phyloP scores from a whole-genome alignment of 139 green algal species.

The Picochlorum costavermella region DNA sequence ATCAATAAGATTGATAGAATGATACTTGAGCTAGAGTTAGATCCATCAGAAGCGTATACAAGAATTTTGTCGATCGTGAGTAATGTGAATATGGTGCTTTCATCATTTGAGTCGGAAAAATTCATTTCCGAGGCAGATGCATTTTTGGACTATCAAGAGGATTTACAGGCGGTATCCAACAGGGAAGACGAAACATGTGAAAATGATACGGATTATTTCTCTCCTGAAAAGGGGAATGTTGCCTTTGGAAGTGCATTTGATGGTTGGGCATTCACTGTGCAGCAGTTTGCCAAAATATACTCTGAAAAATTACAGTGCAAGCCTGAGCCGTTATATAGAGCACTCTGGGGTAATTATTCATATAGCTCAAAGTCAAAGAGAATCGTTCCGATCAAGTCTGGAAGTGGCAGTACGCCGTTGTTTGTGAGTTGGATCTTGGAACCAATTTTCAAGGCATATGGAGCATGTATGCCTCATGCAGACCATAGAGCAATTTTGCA shows the following conservation, averaged over 20 bases:
- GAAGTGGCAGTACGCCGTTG: constrained; percentile 61
- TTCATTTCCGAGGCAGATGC: constrained; percentile 85
- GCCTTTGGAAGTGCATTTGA: constrained; percentile 87
- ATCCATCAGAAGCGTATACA: constrained; percentile 67
- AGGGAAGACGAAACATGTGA: constrained; percentile 10
- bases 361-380: constrained; percentile 83
- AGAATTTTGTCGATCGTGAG: constrained; percentile 70
- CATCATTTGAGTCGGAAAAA: constrained; percentile 72
- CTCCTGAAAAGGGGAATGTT: constrained; percentile 81
- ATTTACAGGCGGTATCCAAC: not conserved
- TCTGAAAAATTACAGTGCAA: constrained; percentile 73
- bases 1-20: constrained; percentile 99
- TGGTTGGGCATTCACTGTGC: constrained; percentile 84
- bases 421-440: constrained; percentile 79
- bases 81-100: constrained; percentile 93
- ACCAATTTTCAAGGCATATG: constrained; percentile 58
- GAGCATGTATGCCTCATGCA: constrained; percentile 41
- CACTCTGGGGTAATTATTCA: constrained; percentile 86
- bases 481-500: constrained; percentile 31
- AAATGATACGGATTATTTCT: constrained; percentile 58
- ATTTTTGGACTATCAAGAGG: constrained; percentile 48
- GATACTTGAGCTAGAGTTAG: constrained; percentile 76
- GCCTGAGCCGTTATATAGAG: constrained; percentile 26
- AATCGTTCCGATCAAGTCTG: constrained; percentile 58
- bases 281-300: constrained; percentile 89